Evolutionary conservation across 306 rosid genomes (phyloP).

Genomic region (Boehmeria nivea): DNA sequence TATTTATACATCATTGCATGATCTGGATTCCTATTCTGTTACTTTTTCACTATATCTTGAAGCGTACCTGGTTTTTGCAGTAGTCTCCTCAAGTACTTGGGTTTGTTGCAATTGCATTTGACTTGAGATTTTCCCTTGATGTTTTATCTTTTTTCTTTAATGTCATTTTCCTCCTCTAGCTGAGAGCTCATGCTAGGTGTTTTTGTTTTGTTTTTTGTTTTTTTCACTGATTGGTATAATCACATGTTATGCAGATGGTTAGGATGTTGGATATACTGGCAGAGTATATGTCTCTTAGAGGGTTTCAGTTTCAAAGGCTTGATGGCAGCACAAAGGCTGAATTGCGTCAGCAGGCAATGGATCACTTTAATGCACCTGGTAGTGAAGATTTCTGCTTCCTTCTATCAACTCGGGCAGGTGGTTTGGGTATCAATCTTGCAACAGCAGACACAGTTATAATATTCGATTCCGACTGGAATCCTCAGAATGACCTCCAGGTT

Average conservation of each 20-base stretch:
- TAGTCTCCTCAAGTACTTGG: no score
- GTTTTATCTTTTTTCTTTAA: no score
- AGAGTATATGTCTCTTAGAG: conserved; percentile 83
- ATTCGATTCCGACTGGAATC: conserved; percentile 99
- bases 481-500: conserved; percentile 98
- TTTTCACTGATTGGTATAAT: conserved; percentile 16
- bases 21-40: no score
- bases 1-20: no score
- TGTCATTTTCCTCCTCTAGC: no score
- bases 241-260: conserved; percentile 68
- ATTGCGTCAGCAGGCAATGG: conserved; percentile 98
- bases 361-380: conserved; percentile 96
- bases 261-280: conserved; percentile 95
- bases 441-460: conserved; percentile 98
- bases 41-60: no score
- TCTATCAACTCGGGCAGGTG: conserved; percentile 98
- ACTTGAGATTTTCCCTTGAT: no score
- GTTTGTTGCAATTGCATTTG: no score
- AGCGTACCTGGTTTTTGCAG: no score
- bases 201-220: conserved; percentile 7
- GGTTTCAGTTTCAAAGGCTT: conserved; percentile 96
- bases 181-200: not conserved
- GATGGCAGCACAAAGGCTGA: conserved; percentile 99
- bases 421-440: conserved; percentile 97
- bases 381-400: conserved; percentile 99